phyloP scores from a whole-genome alignment of 1,284 basidiomycete species.

The Agroathelia rolfsii region DNA sequence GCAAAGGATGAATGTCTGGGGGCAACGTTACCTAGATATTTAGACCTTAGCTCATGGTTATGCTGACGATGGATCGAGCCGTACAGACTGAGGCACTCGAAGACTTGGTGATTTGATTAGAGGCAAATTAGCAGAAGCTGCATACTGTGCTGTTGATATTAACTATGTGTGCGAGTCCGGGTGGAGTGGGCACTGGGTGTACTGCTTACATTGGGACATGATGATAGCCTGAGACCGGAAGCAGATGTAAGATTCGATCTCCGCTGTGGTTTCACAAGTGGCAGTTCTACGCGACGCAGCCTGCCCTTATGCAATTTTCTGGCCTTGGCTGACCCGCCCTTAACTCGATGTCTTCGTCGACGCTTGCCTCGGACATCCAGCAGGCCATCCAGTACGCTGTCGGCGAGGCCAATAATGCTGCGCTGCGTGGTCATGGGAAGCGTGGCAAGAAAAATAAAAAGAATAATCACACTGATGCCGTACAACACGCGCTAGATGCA shows the following conservation, averaged over 20 bases:
- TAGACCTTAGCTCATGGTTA: no score
- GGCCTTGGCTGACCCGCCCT: conserved; percentile 26
- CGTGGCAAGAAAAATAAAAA: conserved; percentile 18
- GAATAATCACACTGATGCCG: no score
- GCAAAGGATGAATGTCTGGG: conserved; percentile 84
- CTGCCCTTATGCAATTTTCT: conserved; percentile 30
- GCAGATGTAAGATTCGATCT: no score
- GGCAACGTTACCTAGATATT: conserved; percentile 81
- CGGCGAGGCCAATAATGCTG: conserved; percentile 30
- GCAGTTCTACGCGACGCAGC: no score
- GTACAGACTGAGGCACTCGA: conserved; percentile 72
- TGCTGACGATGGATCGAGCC: conserved; percentile 18
- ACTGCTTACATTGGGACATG: no score
- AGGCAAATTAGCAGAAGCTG: conserved; percentile 64
- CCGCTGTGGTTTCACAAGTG: no score
- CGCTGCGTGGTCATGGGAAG: conserved; percentile 21
- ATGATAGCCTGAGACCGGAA: no score
- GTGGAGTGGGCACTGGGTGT: no score
- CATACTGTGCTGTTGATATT: conserved; percentile 70
- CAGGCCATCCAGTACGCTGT: conserved; percentile 27
- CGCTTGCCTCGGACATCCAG: conserved; percentile 27
- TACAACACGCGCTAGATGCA: conserved; percentile 6
- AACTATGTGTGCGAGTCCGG: no score
- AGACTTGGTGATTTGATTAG: conserved; percentile 87
- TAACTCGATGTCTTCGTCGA: no score